Evolutionary conservation across 257 asterid genomes (phyloP), one percentile per base, ranked within the genome.

Genomic region (Eucommia ulmoides): DNA sequence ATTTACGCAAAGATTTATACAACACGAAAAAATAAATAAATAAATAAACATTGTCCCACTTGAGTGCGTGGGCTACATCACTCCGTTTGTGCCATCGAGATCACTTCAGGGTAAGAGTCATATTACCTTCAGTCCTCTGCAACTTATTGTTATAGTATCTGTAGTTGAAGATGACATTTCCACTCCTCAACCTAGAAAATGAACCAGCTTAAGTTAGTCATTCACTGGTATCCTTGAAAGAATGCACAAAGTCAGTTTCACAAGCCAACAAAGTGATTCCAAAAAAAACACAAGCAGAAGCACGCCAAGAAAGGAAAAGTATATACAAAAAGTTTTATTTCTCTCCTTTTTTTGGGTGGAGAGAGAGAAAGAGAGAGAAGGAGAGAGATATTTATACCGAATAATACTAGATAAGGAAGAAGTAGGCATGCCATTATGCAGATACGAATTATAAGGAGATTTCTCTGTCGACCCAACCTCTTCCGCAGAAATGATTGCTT

Each of bases 101-200:
- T n/a, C n/a, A n/a, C n/a, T n/a, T n/a, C n/a, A n/a, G n/a, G n/a
- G 50, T 11, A 52, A 48, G 17, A 60, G 45, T 44, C 41, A 60
- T 52, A 65, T 56, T 83, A 91, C 99, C 99, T 86, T 91, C 99
- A 52, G 95, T 91, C 69, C 85, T 76, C 72, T 83, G 95, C 79
- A 83, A 61, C 83, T 74, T 79, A 67, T 81, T 83, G 77, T 81
- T 72, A 60, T 83, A 83, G 72, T 86, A 91, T 69, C 67, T 76
- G 75, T 86, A 91, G 76, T 86, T 81, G 93, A 86, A 91, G 63
- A 91, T 74, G 50, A 91, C 97, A 74, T 91, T 91, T 54, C 99
- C 97, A 46, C 77, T 65, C 82, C 99, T 83, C 79, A 91, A 81
- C 95, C 99, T 91, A 67, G 50, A 76, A 18, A 52, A 21, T 41